A percentile compares a stretch with the other conserved stretches of the same genome.
Conservation (phyloP, 345 rosid species). For the Conringia planisiliqua region DNA sequence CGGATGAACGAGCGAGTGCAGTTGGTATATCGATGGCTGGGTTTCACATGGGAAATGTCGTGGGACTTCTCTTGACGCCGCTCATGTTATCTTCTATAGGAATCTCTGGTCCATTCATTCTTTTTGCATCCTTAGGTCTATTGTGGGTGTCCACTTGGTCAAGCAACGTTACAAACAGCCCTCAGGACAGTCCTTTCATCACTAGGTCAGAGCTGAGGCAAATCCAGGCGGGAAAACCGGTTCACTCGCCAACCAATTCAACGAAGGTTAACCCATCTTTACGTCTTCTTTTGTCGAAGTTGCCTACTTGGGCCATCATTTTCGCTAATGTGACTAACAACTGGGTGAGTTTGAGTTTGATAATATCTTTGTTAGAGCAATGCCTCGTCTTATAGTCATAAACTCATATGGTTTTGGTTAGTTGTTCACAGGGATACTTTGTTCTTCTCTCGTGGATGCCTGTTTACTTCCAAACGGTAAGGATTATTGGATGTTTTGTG, state of each 20-base stretch:
- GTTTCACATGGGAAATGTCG: slow-evolving; percentile 89
- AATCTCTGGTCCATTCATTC: slow-evolving; percentile 70
- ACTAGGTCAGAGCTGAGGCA: slow-evolving; percentile 56
- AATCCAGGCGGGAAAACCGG: slow-evolving; percentile 69
- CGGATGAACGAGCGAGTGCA: slow-evolving; percentile 79
- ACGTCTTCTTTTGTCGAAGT: slow-evolving; percentile 55
- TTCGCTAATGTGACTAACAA: slow-evolving; percentile 84
- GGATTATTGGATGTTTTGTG: not conserved
- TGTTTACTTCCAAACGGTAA: slow-evolving; percentile 83
- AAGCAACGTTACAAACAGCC: slow-evolving; percentile 57
- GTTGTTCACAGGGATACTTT: slow-evolving; percentile 74
- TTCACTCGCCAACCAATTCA: slow-evolving; percentile 14
- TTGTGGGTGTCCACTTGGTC: slow-evolving; percentile 71
- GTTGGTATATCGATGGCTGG: slow-evolving; percentile 95
- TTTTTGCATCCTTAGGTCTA: slow-evolving; percentile 72
- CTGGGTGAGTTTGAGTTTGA: slow-evolving; percentile 61
- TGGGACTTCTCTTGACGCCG: slow-evolving; percentile 78
- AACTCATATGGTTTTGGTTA: not conserved
- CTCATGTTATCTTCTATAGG: slow-evolving; percentile 68
- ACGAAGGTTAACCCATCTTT: slow-evolving; percentile 46
- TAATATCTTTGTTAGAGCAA: not conserved
- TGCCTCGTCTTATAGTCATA: not conserved
- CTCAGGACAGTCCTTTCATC: slow-evolving; percentile 58
- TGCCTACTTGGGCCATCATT: slow-evolving; percentile 88
- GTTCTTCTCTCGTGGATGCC: slow-evolving; percentile 99